phyloP scores from a whole-genome alignment of 73 alveolate genomes.

The Paramecium biaurelia region DNA sequence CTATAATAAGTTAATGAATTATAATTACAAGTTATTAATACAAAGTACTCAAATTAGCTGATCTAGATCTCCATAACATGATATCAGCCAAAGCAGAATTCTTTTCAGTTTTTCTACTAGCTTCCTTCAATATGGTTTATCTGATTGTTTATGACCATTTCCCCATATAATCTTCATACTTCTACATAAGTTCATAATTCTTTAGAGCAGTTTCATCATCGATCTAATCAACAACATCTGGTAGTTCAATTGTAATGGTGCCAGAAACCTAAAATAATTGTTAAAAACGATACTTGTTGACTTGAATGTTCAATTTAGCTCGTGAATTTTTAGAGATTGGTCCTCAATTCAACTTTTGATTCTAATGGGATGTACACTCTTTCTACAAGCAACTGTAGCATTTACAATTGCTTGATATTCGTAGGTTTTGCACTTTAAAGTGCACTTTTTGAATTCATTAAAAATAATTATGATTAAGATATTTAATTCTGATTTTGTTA shows the following conservation, averaged over 20 bases:
- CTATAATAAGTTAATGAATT: neutral
- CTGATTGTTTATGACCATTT: constrained; percentile 6
- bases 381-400: neutral
- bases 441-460: constrained; percentile 31
- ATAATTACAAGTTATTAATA: constrained; percentile 65
- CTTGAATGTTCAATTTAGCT: constrained; percentile 9
- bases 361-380: constrained; percentile 31
- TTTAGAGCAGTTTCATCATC: constrained; percentile 47
- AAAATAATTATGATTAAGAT: neutral
- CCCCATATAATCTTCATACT: neutral
- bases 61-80: constrained; percentile 81
- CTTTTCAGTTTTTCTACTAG: constrained; percentile 55
- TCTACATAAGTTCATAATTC: constrained; percentile 32
- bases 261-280: neutral
- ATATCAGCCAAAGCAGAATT: constrained; percentile 82
- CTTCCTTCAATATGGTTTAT: neutral
- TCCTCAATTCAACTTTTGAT: neutral
- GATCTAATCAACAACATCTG: constrained; percentile 16
- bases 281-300: neutral
- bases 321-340: neutral
- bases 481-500: neutral
- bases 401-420: constrained; percentile 26
- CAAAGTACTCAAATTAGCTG: constrained; percentile 80
- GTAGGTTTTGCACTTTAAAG: constrained; percentile 34
- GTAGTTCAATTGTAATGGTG: neutral